Conservation (phyloP, 768 basidiomycete genomes). For the Hydnomerulius pinastri region DNA sequence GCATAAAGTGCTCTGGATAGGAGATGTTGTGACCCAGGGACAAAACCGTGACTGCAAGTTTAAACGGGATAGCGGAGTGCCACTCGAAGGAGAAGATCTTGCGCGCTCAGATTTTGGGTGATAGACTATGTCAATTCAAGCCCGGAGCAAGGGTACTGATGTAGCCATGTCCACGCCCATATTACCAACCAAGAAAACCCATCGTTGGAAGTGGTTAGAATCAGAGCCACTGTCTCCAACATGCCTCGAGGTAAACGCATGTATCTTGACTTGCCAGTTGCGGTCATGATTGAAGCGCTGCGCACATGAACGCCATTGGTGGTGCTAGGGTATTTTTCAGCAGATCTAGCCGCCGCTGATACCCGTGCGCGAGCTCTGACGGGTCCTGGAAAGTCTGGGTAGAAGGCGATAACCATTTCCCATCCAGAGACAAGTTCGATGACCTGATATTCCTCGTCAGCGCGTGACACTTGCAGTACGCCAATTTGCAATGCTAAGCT, state of each 20-base stretch:
- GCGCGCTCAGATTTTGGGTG: not conserved
- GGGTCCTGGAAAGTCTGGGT: not conserved
- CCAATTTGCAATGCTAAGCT: not conserved
- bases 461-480: not conserved
- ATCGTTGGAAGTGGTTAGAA: constrained; percentile 13
- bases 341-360: constrained; percentile 9
- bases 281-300: not conserved
- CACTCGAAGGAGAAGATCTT: constrained; percentile 9
- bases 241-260: constrained; percentile 25
- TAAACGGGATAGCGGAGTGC: constrained; percentile 24
- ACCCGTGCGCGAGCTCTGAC: not conserved
- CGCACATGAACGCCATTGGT: not conserved
- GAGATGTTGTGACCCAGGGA: constrained; percentile 3
- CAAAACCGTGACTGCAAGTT: constrained; percentile 3
- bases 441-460: not conserved
- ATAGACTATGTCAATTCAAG: not conserved
- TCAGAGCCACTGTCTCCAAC: constrained; percentile 1
- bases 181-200: constrained; percentile 5
- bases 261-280: not conserved
- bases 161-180: not conserved
- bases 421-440: constrained; percentile 5
- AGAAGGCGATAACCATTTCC: not conserved
- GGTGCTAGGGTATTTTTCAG: not conserved
- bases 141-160: not conserved
- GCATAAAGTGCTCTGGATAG: constrained; percentile 4